Base-by-base conservation (phyloP, 2,329 filamentous ascomycete species). In the Aspergillus aculeatinus region DNA sequence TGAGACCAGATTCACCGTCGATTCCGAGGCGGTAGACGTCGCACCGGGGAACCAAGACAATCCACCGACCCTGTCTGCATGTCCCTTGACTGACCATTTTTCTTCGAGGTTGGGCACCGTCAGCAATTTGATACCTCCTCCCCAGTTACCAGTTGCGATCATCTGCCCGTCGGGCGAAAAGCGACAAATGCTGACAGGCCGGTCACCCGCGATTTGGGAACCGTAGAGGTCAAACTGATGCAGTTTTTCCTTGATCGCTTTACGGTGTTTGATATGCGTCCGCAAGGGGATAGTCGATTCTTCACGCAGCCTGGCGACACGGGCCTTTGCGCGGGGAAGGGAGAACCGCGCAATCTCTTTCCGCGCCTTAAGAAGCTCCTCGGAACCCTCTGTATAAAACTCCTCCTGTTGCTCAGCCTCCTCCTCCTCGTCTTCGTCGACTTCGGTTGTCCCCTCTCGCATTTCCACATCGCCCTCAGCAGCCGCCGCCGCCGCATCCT, bases 111-210 rank as follows among this genome's bases (percentile, higher is more conserved):
- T 90, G 2, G 93, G 94, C 21, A 97, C 88, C 59, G 89, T 87
- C 60, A 98, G 84, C 60, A 99, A 79, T 69, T 92, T 94, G 65
- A 99, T 88, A 54, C 91, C 89, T 55, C 95, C 95, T 55, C 88
- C 90, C 92, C 93, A 98, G 71, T 96, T 96, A 44, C 95, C 95
- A 2, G 92, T 91, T 3, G 94, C 95, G 39, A 98, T 84, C 10
- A 89, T 82, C 73, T 94, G 83, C 16, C 92, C 91, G 69, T 90
- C 89, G 0, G 95, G 95, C 7, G 94, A 88, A 77, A 99, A 93
- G 59, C 95, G 87, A 51, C 92, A 91, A 78, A 98, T 94, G 76
- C 92, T 94, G 58, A 99, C 87, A 21, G 96, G 91, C 44, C 95
- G 84, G 66, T 98, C 93, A 53, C 92, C 92, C 0, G 92, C 92